Base-by-base conservation (phyloP, 2,329 filamentous ascomycete genomes). In the Aureobasidium musti region DNA sequence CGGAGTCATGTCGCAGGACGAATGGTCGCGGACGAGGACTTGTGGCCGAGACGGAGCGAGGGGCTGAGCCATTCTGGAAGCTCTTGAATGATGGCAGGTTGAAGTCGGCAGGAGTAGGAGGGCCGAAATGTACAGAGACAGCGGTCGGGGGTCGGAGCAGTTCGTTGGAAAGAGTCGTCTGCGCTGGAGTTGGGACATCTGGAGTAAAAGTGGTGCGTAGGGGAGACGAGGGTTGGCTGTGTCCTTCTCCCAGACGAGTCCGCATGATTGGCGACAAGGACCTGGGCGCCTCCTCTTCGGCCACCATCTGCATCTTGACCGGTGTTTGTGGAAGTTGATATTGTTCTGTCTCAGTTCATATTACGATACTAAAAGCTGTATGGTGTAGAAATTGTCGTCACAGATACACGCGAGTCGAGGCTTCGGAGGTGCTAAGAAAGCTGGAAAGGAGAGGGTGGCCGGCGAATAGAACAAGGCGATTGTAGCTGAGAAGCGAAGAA, bases 1-100 rank as follows among this genome's bases (percentile, higher is more conserved):
- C 66, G 8, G 66, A 67, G 33, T 65, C 66, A 37, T 67, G 66
- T 11, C 66, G 59, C 41, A 63, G n/a, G 41, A 59, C 49, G 37
- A 67, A 64, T 10, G 59, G 50, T 23, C 66, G 26, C 7, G 66
- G 64, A 13, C 45, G 45, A 13, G 52, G 66, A 19, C 39, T 45
- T 19, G 59, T 52, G 14, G 45, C 50, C 14, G 60, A 64, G 11
- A 41, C 43, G 41, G 59, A 64, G 43, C 59, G 59, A 37, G 49
- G 52, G 4, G 59, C 53, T 7, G 59, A 37, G 33, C 43, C 50
- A 43, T 50, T 59, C 21, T 33, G 17, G n/a, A 50, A 64, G 50
- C 13, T 59, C 33, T 59, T 63, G 39, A 37, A n/a, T 1, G 49
- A 26, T 17, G 57, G 49, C 19, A 59, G 50, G 26, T 65, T 50